Conservation (phyloP, 2,329 filamentous ascomycete species). For the Apiospora rasikravindrae region DNA sequence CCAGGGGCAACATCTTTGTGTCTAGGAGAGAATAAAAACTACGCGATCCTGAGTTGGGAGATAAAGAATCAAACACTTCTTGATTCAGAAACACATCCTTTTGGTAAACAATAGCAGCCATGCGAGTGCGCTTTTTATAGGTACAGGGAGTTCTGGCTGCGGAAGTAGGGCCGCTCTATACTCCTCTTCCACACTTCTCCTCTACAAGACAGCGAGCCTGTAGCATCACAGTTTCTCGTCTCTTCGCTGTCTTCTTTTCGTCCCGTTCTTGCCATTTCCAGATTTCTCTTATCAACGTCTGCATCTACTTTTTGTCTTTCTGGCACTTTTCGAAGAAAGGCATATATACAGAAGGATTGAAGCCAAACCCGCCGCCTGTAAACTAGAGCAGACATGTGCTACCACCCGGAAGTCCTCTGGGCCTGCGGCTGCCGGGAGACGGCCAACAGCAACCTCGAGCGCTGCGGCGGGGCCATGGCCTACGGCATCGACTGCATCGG, state of each 20-base stretch:
- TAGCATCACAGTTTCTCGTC: background rate
- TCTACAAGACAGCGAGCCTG: background rate
- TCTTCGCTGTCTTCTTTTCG: background rate
- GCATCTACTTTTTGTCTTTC: background rate
- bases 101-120: background rate
- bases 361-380: background rate
- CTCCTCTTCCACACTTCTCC: background rate
- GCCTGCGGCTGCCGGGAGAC: conserved; percentile 4
- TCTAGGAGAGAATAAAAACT: background rate
- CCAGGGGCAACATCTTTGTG: background rate
- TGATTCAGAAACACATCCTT: background rate
- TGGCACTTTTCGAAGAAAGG: background rate
- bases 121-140: background rate
- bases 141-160: background rate
- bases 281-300: background rate
- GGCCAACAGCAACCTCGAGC: background rate
- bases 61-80: background rate
- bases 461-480: conserved; percentile 9
- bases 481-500: conserved; percentile 10
- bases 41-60: background rate
- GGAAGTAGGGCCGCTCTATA: background rate
- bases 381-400: background rate
- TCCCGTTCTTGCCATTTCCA: background rate
- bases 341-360: background rate
- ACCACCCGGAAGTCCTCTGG: background rate